Evolutionary conservation across 2,329 filamentous ascomycete genomes (phyloP), one percentile per base, ranked within the genome.

Genomic region (Cercospora sp.): DNA sequence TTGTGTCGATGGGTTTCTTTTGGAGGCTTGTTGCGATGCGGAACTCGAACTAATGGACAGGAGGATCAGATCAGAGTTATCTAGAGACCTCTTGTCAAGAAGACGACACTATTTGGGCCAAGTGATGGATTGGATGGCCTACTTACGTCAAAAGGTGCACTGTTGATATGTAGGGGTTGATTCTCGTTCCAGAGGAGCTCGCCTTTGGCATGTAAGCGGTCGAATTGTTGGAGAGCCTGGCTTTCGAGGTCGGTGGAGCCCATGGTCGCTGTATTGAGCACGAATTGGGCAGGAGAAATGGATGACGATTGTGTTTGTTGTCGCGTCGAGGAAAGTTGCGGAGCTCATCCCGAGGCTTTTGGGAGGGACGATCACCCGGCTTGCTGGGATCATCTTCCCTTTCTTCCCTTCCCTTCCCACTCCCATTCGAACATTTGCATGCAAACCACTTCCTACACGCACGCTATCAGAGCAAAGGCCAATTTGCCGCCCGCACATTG

Each of bases 1-100:
- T 51, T 3, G 53, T 67, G 31, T 71, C 69, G 26, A 64, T 64
- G 26, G 69, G 69, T 53, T 71, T 71, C 31, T 60, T 64, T 51
- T 63, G 67, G 3, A 72, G 64, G 30, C 63, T 66, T 40, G 51
- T 58, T 26, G 70, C 60, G 20, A 72, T 59, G 42, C 64, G 64
- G 55, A 71, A 71, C 31, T 66, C 65, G 59, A 72, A 68, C 23
- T 23, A 23, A 23, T 23, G 23, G 23, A 23, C 23, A 23, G 23
- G 23, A 23, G 23, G 23, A 23, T 23, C 23, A 23, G 23, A 23
- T 23, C 23, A 23, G 23, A 23, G 23, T 23, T 23, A 23, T 23
- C 23, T 23, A 23, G 23, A 23, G 23, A 23, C 23, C 23, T 23
- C 23, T 23, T 23, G 23, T 23, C 23, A 23, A 23, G 23, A 23